Percentiles rank a stretch among this genome's conserved stretches.
phyloP scores from a whole-genome alignment of 371 early-diverging fungal species.

The Rhizopus sp. region DNA sequence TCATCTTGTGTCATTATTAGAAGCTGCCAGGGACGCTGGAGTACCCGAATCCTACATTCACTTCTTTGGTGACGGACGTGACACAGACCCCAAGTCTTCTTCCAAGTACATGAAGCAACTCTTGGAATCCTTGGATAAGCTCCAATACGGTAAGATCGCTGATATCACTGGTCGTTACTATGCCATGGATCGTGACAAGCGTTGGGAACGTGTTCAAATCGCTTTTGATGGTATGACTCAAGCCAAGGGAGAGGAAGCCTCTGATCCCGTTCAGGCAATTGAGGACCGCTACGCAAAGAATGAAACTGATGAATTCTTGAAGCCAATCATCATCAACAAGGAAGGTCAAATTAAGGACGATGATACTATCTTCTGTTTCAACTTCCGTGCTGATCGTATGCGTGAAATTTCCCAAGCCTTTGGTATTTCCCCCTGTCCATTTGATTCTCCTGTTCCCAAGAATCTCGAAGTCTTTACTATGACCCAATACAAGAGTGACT shows the following conservation, averaged over 20 bases:
- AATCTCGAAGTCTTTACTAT: constrained; percentile 89
- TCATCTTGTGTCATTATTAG: constrained; percentile 87
- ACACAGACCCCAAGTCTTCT: constrained; percentile 93
- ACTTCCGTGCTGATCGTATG: constrained; percentile 99
- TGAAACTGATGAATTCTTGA: constrained; percentile 98
- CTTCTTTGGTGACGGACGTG: constrained; percentile 99
- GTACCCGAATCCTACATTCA: constrained; percentile 94
- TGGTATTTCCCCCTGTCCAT: constrained; percentile 89
- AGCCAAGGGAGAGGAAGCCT: constrained; percentile 79
- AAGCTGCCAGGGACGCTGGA: constrained; percentile 81
- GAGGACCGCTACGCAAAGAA: constrained; percentile 82
- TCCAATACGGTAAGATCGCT: constrained; percentile 87
- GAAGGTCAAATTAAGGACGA: constrained; percentile 78
- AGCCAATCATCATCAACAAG: constrained; percentile 89
- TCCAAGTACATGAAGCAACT: constrained; percentile 75
- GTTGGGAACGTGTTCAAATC: constrained; percentile 96
- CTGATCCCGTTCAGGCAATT: constrained; percentile 73
- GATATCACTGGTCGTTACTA: constrained; percentile 98
- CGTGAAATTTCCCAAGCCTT: constrained; percentile 93
- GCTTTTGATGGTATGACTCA: constrained; percentile 91
- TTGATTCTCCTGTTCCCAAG: constrained; percentile 78
- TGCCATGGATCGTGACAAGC: constrained; percentile 99
- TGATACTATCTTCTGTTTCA: constrained; percentile 92
- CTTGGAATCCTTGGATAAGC: constrained; percentile 60
- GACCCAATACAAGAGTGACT: constrained; percentile 98